phyloP scores from a whole-genome alignment of 2,329 filamentous ascomycete species.

The Myriosclerotinia curreyana region DNA sequence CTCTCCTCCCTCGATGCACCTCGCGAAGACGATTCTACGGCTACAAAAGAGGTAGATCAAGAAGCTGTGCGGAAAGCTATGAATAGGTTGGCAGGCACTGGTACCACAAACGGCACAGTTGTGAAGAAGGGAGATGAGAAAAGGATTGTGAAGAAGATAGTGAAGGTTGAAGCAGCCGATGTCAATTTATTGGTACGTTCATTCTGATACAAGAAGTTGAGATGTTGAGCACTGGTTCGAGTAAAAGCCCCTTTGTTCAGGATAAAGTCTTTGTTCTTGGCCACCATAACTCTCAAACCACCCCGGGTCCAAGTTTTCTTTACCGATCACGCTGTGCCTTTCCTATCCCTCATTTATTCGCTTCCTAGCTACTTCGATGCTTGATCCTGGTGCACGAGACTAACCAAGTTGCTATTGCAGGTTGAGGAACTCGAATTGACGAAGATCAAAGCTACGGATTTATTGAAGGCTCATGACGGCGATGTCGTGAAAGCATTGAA shows the following conservation, averaged over 20 bases:
- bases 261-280: slow-evolving; percentile 6
- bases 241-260: slow-evolving; percentile 6
- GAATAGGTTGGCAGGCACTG: slow-evolving; percentile 54
- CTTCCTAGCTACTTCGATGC: neutral
- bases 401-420: slow-evolving; percentile 41
- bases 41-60: slow-evolving; percentile 54
- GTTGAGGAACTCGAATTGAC: slow-evolving; percentile 69
- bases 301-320: neutral
- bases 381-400: slow-evolving; percentile 7
- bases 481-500: slow-evolving; percentile 65
- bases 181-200: slow-evolving; percentile 63
- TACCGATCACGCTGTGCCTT: neutral
- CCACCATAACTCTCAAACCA: neutral
- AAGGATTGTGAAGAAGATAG: slow-evolving; percentile 54
- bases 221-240: neutral
- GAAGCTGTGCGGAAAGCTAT: slow-evolving; percentile 73
- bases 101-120: slow-evolving; percentile 34
- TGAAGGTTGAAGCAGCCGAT: slow-evolving; percentile 73
- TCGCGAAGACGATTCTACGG: slow-evolving; percentile 47
- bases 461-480: slow-evolving; percentile 69
- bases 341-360: neutral
- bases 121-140: slow-evolving; percentile 47
- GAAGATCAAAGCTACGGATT: slow-evolving; percentile 70
- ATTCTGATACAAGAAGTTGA: neutral
- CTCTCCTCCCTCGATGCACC: slow-evolving; percentile 64